A percentile compares a stretch with the other conserved stretches of the same genome.
Conservation (phyloP, 345 rosid species). For the Jatropha curcas region DNA sequence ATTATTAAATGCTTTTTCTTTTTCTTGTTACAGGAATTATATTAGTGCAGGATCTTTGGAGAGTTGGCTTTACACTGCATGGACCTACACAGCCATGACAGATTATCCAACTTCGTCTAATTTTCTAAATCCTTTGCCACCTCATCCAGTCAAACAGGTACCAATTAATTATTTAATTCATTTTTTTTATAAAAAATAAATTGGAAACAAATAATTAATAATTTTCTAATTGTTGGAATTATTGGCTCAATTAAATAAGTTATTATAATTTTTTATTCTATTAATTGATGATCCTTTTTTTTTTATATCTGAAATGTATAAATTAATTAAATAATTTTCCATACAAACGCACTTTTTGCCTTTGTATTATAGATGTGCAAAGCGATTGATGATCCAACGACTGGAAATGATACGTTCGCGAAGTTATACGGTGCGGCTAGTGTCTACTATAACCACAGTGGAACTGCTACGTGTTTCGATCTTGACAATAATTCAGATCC, state of each 20-base stretch:
- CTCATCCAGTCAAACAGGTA: conserved; percentile 60
- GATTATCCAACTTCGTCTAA: conserved; percentile 65
- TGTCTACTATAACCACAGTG: conserved; percentile 52
- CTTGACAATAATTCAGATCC: conserved; percentile 40
- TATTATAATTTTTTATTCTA: too few relatives aligned
- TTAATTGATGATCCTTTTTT: too few relatives aligned
- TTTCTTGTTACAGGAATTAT: conserved; percentile 33
- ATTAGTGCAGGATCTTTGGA: conserved; percentile 20
- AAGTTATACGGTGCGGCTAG: conserved; percentile 53
- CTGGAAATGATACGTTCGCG: conserved; percentile 45
- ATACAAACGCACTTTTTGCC: neutral
- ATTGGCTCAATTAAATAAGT: too few relatives aligned
- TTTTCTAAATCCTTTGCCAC: conserved; percentile 53
- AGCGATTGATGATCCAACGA: conserved; percentile 51
- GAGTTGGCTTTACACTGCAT: conserved; percentile 44
- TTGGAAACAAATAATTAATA: too few relatives aligned
- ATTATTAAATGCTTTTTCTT: neutral
- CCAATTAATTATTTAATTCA: neutral
- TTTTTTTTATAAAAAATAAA: too few relatives aligned
- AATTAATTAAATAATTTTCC: too few relatives aligned
- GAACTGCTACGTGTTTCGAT: conserved; percentile 50
- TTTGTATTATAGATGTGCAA: conserved; percentile 52
- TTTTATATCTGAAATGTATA: too few relatives aligned
- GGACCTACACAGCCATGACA: conserved; percentile 58
- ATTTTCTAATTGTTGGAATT: too few relatives aligned